These are phyloP conservation scores for Willaertia magna DNA, from an alignment of 208 protist genomes.

Conservation along the genomic window DNA sequence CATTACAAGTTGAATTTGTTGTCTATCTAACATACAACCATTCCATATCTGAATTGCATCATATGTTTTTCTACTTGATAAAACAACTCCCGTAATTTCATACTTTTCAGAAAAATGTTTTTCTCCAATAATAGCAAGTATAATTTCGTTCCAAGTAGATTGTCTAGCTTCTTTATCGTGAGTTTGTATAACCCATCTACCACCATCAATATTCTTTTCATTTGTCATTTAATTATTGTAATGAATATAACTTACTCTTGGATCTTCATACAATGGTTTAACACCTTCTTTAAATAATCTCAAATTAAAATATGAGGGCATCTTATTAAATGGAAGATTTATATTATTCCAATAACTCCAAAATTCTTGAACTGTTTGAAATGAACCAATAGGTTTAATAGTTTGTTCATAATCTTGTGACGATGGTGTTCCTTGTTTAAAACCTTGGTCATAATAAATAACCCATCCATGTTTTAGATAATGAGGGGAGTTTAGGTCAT, in stretches of 20 bases:
- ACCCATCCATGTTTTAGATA: not conserved
- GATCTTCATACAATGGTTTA: not conserved
- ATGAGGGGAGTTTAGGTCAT: not conserved
- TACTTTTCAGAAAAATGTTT: not conserved
- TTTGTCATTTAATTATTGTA: not conserved
- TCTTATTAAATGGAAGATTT: not conserved
- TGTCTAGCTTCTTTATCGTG: not conserved
- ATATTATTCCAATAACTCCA: not conserved
- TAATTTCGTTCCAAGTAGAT: not conserved
- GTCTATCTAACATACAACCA: not conserved
- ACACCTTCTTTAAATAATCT: not conserved
- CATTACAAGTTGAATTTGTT: not conserved
- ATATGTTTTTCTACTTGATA: not conserved
- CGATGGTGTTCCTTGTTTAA: not conserved
- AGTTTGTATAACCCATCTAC: not conserved
- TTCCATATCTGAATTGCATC: slow-evolving; percentile 1
- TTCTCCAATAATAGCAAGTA: not conserved
- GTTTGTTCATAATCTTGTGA: not conserved
- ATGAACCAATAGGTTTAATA: not conserved
- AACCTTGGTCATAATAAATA: not conserved
- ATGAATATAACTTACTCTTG: not conserved
- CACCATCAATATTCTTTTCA: not conserved
- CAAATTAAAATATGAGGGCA: not conserved
- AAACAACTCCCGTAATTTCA: not conserved
- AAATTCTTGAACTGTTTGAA: not conserved